Conservation (phyloP, 2,329 filamentous ascomycete genomes). For the Zasmidium citrigriseum region DNA sequence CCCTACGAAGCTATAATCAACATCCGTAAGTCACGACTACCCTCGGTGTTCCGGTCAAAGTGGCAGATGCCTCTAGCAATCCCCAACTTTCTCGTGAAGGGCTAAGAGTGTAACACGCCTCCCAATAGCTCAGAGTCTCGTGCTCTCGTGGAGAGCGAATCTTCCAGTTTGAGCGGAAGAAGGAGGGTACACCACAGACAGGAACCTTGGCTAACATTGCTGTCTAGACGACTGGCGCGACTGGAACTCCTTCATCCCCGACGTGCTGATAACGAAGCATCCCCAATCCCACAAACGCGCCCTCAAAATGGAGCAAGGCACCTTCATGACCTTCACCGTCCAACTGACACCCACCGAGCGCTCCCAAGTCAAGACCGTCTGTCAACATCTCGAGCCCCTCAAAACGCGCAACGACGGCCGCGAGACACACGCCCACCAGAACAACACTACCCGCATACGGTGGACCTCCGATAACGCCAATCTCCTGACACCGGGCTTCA, state of each 20-base stretch:
- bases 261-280: slow-evolving; percentile 48
- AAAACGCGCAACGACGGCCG: slow-evolving; percentile 25
- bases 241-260: slow-evolving; percentile 51
- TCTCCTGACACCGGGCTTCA: slow-evolving; percentile 29
- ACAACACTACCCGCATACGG: slow-evolving; percentile 34
- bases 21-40: too few species aligned
- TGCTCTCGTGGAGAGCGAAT: too few species aligned
- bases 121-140: too few species aligned
- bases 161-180: too few species aligned
- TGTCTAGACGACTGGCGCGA: slow-evolving; percentile 45
- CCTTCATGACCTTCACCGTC: slow-evolving; percentile 46
- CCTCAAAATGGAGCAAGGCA: slow-evolving; percentile 39
- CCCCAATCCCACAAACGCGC: slow-evolving; percentile 27
- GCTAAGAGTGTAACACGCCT: too few species aligned
- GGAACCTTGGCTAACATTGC: too few species aligned
- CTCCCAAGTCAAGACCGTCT: slow-evolving; percentile 33
- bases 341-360: slow-evolving; percentile 40
- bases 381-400: slow-evolving; percentile 38
- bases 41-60: too few species aligned
- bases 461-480: slow-evolving; percentile 34
- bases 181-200: too few species aligned
- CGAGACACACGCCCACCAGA: slow-evolving; percentile 12
- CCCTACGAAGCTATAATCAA: slow-evolving; percentile 48
- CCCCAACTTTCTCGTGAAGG: too few species aligned
- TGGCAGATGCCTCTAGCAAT: too few species aligned